Conservation (phyloP, 805 yeast species). For the Spathaspora arborariae region DNA sequence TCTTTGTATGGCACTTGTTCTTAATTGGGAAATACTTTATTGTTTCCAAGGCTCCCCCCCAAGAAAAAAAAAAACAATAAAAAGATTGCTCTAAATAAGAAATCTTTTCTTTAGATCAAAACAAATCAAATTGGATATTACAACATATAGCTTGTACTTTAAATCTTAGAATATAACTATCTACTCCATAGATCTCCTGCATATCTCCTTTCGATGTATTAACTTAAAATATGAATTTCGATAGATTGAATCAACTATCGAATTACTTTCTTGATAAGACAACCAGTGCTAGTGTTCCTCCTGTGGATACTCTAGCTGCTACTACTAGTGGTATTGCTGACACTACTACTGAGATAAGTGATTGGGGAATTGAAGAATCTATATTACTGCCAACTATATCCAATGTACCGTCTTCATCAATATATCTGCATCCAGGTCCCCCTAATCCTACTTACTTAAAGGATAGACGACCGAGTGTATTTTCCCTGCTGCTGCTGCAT, state of each 20-base stretch:
- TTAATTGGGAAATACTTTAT: too few species aligned
- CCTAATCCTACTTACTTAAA: not conserved
- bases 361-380: constrained; percentile 36
- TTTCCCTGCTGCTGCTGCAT: constrained; percentile 1
- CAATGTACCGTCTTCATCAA: not conserved
- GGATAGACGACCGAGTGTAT: not conserved
- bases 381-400: constrained; percentile 1
- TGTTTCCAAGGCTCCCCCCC: too few species aligned
- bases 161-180: not conserved
- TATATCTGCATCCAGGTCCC: not conserved
- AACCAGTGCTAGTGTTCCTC: too few species aligned
- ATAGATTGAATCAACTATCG: constrained; percentile 23
- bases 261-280: constrained; percentile 15
- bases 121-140: too few species aligned
- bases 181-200: not conserved
- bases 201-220: not conserved
- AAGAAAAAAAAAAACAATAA: too few species aligned
- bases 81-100: too few species aligned
- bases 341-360: constrained; percentile 18
- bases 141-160: too few species aligned
- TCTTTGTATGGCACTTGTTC: too few species aligned
- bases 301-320: constrained; percentile 6
- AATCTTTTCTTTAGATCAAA: too few species aligned
- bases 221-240: constrained; percentile 21
- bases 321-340: not conserved